phyloP scores from a whole-genome alignment of 108 stramenopile genomes.

The Skeletonema menzelii region DNA sequence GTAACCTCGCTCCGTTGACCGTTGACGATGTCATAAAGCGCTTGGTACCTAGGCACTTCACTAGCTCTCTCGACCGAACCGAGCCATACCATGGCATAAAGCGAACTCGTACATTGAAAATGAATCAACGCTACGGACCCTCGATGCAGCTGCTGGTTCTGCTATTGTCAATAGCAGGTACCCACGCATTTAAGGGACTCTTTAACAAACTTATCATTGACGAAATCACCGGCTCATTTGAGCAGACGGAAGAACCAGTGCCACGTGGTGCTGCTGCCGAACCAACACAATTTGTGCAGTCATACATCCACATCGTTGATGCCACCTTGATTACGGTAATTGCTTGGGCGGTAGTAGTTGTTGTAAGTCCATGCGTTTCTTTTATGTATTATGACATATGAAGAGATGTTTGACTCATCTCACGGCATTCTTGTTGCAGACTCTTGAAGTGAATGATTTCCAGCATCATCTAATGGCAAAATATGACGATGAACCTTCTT shows the following conservation, averaged over 20 bases:
- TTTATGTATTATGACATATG: neutral
- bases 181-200: neutral
- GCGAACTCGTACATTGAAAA: neutral
- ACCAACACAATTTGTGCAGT: neutral
- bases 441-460: conserved; percentile 36
- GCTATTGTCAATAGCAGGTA: neutral
- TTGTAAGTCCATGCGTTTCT: neutral
- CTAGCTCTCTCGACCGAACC: no score
- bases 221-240: neutral
- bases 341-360: neutral
- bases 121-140: conserved; percentile 1
- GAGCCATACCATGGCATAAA: no score
- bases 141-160: neutral
- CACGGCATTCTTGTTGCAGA: neutral
- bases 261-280: neutral
- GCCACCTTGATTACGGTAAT: neutral
- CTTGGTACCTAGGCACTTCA: no score
- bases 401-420: neutral
- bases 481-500: neutral
- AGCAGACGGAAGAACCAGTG: neutral
- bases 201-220: neutral
- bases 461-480: conserved; percentile 8
- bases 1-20: no score
- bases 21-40: no score
- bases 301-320: neutral